Evolutionary conservation across 495 filamentous ascomycete genomes (phyloP).

Genomic region (Podospora pseudopauciseta): DNA sequence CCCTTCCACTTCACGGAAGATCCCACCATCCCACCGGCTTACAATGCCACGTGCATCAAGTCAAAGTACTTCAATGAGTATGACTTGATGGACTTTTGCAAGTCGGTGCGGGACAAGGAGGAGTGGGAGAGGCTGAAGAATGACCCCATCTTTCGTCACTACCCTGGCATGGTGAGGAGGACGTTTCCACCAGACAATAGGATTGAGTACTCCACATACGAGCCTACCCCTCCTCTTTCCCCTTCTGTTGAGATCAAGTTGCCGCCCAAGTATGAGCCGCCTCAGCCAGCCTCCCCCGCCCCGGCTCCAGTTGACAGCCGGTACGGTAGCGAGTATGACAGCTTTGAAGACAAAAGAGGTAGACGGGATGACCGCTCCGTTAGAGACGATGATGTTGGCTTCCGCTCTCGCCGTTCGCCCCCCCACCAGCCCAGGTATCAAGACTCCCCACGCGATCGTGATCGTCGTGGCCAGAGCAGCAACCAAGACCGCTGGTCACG

Average conservation of each 20-base stretch:
- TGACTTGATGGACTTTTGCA: constrained; percentile 43
- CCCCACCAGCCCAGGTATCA: constrained; percentile 7
- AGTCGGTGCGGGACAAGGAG: constrained; percentile 39
- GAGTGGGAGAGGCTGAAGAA: constrained; percentile 43
- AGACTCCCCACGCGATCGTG: background rate
- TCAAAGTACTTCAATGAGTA: constrained; percentile 46
- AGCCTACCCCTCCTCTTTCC: constrained; percentile 23
- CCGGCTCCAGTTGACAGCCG: background rate
- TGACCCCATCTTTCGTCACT: constrained; percentile 46
- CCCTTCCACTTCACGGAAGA: constrained; percentile 39
- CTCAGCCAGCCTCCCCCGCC: background rate
- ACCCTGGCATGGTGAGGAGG: constrained; percentile 29
- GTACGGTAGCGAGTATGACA: background rate
- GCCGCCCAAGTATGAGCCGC: constrained; percentile 26
- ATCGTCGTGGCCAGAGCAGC: background rate
- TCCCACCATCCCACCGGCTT: constrained; percentile 44
- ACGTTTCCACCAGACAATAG: constrained; percentile 20
- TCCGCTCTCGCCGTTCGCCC: background rate
- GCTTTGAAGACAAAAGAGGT: background rate
- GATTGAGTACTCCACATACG: constrained; percentile 26
- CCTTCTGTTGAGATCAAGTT: constrained; percentile 26
- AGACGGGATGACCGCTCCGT: background rate
- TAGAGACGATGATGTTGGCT: background rate
- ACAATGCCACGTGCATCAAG: constrained; percentile 43
- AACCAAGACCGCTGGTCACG: constrained; percentile 3